Evolutionary conservation across 1,139 yeast genomes (phyloP).

Genomic region (Citeromyces hawaiiensis): DNA sequence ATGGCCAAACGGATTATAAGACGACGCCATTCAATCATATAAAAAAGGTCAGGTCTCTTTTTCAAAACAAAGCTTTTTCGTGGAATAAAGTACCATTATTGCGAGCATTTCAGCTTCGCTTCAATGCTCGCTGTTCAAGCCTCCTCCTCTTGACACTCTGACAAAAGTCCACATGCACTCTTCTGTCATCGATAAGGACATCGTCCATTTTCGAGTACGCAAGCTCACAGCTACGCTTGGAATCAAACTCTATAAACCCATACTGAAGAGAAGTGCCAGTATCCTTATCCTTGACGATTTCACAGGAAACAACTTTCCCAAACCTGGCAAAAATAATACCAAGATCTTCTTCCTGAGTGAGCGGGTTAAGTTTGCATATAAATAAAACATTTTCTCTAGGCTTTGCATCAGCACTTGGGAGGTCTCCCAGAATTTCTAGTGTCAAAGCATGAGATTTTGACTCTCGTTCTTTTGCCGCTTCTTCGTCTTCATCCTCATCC

Average conservation of each 20-base stretch:
- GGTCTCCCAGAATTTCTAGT: slow-evolving; percentile 50
- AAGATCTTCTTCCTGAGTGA: slow-evolving; percentile 42
- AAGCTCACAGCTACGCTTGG: slow-evolving; percentile 34
- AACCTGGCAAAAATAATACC: slow-evolving; percentile 42
- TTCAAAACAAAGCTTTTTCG: too few relatives aligned
- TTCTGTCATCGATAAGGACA: slow-evolving; percentile 48
- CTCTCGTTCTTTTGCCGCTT: slow-evolving; percentile 11
- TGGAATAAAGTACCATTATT: too few relatives aligned
- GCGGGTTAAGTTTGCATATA: slow-evolving; percentile 49
- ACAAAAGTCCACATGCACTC: slow-evolving; percentile 56
- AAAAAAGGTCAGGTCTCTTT: too few relatives aligned
- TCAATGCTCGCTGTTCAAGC: too few relatives aligned
- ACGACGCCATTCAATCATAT: too few relatives aligned
- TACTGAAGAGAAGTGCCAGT: slow-evolving; percentile 40
- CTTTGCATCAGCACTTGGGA: slow-evolving; percentile 42
- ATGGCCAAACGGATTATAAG: too few relatives aligned
- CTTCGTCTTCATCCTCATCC: slow-evolving; percentile 11
- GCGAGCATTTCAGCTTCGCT: too few relatives aligned
- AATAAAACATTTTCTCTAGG: slow-evolving; percentile 53
- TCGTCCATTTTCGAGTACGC: slow-evolving; percentile 51
- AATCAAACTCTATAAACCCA: slow-evolving; percentile 47
- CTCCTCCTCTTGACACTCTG: slow-evolving; percentile 31
- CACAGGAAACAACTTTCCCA: slow-evolving; percentile 38
- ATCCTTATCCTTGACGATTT: slow-evolving; percentile 30
- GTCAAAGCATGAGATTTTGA: slow-evolving; percentile 43